Evolutionary conservation across 2,329 filamentous ascomycete species (phyloP), one percentile per base, ranked within the genome.

Genomic region (Uncinocarpus reesii): DNA sequence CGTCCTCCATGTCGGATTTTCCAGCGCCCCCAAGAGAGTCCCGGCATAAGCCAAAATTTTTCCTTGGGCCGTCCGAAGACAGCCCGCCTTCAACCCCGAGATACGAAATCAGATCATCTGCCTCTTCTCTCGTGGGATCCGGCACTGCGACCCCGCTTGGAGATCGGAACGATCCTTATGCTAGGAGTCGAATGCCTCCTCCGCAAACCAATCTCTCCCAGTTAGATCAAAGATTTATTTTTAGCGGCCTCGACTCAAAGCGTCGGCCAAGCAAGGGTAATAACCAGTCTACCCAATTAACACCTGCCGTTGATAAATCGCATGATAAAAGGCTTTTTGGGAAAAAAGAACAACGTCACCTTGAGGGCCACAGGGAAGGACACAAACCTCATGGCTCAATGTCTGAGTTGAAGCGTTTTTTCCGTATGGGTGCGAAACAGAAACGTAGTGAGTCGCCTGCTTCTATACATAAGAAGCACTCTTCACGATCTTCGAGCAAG

Each of bases 361-460:
- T 73, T 49, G 69, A 76, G 38, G 65, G 71, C 47, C 70, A 78
- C 18, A 70, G 54, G 55, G 65, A 65, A 63, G 54, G 62, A 61
- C 68, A 68, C 2, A 73, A 75, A 52, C 73, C 76, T 43, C 79
- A 86, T 51, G 81, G 84, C 18, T 95, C 92, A 4, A 96, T 96
- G 84, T 83, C 85, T 2, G 90, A 96, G 59, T 68, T 98, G 52
- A 95, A 95, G 69, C 79, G 92, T n/a, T 98, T 98, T 65, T 94
- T 98, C 73, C 92, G 71, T 83, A 66, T 81, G 45, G 77, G 79
- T 2, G 76, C 77, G 56, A 87, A 86, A 61, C 67, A 75, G 52
- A 81, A 83, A 58, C 71, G 75, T 23, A 62, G 66, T 11, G 75
- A 81, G 50, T 87, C 84, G 55, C 79, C 84, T 24, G 64, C 70